phyloP scores from a whole-genome alignment of 305 asterid genomes.

The Stenogyne calaminthoides region DNA sequence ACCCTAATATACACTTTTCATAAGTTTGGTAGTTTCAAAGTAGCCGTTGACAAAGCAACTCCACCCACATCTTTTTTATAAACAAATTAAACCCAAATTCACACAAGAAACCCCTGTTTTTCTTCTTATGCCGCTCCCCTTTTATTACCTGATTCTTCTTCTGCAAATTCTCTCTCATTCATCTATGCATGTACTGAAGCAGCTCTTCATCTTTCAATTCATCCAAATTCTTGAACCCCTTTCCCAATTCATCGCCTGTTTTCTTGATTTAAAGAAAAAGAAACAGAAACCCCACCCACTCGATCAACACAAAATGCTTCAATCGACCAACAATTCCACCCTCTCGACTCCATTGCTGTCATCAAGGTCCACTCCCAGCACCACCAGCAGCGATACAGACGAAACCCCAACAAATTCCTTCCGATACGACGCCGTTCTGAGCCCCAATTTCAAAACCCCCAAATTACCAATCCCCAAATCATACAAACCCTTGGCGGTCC shows the following conservation, averaged over 20 bases:
- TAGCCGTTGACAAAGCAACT: constrained; percentile 64
- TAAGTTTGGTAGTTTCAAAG: constrained; percentile 44
- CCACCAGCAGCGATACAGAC: constrained; percentile 46
- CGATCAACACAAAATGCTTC: constrained; percentile 32
- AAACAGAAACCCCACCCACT: not conserved
- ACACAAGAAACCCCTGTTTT: constrained; percentile 32
- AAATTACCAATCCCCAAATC: too few relatives aligned
- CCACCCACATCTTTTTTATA: not conserved
- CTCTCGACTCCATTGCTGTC: constrained; percentile 47
- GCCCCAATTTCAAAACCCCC: constrained; percentile 41
- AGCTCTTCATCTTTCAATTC: not conserved
- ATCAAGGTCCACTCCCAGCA: constrained; percentile 39
- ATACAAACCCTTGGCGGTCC: constrained; percentile 69
- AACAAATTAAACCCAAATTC: constrained; percentile 4
- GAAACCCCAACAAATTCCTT: constrained; percentile 53
- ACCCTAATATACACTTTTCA: constrained; percentile 25
- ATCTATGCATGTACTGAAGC: not conserved
- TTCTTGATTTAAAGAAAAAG: not conserved
- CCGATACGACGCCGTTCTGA: constrained; percentile 38
- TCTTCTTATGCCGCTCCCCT: constrained; percentile 39
- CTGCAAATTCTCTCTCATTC: not conserved
- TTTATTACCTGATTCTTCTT: not conserved
- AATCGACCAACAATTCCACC: constrained; percentile 24
- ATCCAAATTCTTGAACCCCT: constrained; percentile 22
- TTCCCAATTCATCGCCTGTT: not conserved